Evolutionary conservation across 2,329 filamentous ascomycete species (phyloP).

Genomic region (Dactylellina leptospora): DNA sequence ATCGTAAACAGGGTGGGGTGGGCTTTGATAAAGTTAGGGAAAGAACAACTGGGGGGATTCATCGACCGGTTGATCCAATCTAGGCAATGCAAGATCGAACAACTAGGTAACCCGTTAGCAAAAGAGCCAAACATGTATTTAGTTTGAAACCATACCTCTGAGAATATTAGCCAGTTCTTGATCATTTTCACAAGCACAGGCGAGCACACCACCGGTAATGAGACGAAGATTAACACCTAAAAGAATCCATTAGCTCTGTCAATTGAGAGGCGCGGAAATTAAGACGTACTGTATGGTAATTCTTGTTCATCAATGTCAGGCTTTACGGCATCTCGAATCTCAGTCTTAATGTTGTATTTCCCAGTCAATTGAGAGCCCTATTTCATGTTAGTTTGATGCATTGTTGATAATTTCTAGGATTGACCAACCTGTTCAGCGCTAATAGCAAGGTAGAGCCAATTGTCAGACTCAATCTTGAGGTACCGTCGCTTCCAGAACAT

Average conservation of each 20-base stretch:
- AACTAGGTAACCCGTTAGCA: conserved; percentile 25
- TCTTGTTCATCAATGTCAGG: conserved; percentile 94
- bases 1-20: conserved; percentile 13
- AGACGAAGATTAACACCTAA: conserved; percentile 69
- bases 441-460: conserved; percentile 81
- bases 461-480: conserved; percentile 82
- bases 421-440: conserved; percentile 68
- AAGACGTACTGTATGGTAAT: conserved; percentile 78
- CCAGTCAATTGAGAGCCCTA: conserved; percentile 72
- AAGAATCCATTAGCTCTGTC: conserved; percentile 6
- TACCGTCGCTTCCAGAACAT: conserved; percentile 94
- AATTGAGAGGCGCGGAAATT: conserved; percentile 60
- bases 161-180: conserved; percentile 66
- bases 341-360: conserved; percentile 79
- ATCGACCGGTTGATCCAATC: not conserved
- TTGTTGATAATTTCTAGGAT: conserved; percentile 16
- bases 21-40: not conserved
- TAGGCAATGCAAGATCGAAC: conserved; percentile 52
- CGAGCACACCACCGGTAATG: conserved; percentile 69
- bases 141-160: conserved; percentile 61
- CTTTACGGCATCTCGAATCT: conserved; percentile 79
- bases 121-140: no score
- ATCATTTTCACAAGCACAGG: conserved; percentile 70
- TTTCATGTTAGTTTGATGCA: conserved; percentile 54
- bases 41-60: not conserved